Base-by-base conservation (phyloP, 116 monocot species). In the Trichopus zeylanicus region DNA sequence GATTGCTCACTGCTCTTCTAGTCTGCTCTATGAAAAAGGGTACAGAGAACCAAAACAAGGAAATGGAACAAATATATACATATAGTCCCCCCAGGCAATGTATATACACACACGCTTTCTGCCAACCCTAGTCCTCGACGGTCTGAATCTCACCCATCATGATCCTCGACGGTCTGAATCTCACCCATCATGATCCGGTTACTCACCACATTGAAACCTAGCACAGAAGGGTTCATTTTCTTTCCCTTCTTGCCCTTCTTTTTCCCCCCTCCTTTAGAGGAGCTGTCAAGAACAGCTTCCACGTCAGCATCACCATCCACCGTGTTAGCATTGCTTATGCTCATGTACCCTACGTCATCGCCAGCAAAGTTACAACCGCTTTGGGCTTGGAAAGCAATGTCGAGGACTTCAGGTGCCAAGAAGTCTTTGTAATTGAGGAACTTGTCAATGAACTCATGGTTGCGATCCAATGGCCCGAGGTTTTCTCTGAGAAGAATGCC, bases 161-260 rank as follows among this genome's bases (percentile, higher is more conserved):
- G 57, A 98, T 98, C 26, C 98, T n/a, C n/a, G 25, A 72, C 52
- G 10, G 60, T 70, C 57, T 88, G 83, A 51, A 83, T 98, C 60
- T 98, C 98, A 56, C 98, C 98, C 98, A 80, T 88, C 98, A 98
- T 91, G 57, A 98, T 98, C 26, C 98, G 66, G 80, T 87, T 98
- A 55, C 98, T 98, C 10, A 98, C 88, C 3, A 98, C 82, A 56
- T 77, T 91, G 62, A 98, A 98, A n/a, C 92, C 98, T 54, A 98
- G 60, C 24, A 91, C 75, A 0, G 73, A 42, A 6, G 90, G 65
- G 25, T 31, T 87, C 29, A 98, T 78, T 71, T 98, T 98, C 72
- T 88, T 88, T 29, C 85, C 91, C 64, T 98, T 98, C 80, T 91
- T 98, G 8, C 75, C 84, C 62, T 88, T 91, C 71, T 91, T 98